These are phyloP conservation scores for Cantharellus cinnabarinus DNA, from an alignment of 768 basidiomycete species.

Conservation along the genomic window DNA sequence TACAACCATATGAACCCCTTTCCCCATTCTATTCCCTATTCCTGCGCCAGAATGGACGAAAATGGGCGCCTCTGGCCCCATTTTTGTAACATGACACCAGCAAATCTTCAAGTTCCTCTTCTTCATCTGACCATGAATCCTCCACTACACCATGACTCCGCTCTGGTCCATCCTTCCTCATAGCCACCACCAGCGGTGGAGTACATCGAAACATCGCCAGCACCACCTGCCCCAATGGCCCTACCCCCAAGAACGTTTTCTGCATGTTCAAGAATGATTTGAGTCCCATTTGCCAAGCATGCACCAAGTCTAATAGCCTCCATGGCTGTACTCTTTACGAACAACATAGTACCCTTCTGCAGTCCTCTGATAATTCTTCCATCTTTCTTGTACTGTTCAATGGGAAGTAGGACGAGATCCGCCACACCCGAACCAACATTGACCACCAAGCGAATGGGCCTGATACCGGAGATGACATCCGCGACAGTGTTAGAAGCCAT, in stretches of 20 bases:
- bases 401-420: constrained; percentile 84
- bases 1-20: no score
- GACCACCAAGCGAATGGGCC: constrained; percentile 89
- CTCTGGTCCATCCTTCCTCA: constrained; percentile 1
- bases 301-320: constrained; percentile 93
- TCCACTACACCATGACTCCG: neutral
- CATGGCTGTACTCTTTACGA: constrained; percentile 83
- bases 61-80: no score
- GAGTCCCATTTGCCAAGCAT: constrained; percentile 85
- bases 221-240: no score
- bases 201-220: no score
- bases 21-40: no score
- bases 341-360: constrained; percentile 87
- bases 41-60: no score
- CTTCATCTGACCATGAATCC: no score
- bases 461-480: constrained; percentile 68
- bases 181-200: constrained; percentile 10
- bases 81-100: no score
- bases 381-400: constrained; percentile 97
- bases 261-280: constrained; percentile 90
- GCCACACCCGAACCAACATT: constrained; percentile 96
- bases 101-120: constrained; percentile 1
- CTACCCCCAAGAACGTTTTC: constrained; percentile 68
- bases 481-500: neutral
- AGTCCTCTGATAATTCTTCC: constrained; percentile 79